Evolutionary conservation across 2,329 filamentous ascomycete genomes (phyloP).

Genomic region (Microsporum canis): DNA sequence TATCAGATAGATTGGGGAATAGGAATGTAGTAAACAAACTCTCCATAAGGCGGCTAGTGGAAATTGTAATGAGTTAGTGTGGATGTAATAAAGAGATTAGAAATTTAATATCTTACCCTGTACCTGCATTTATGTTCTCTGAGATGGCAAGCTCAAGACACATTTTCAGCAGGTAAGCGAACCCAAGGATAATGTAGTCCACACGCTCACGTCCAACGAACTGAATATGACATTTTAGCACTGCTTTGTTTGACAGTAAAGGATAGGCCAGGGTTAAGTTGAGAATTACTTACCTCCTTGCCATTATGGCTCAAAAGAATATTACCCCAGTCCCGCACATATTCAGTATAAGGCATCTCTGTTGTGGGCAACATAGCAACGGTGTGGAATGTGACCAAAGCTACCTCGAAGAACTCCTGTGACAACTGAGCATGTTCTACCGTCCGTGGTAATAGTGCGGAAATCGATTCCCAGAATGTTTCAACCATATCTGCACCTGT

Average conservation of each 20-base stretch:
- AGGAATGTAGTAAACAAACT: constrained; percentile 53
- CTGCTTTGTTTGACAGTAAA: constrained; percentile 1
- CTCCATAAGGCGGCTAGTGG: constrained; percentile 34
- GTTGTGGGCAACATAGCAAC: constrained; percentile 30
- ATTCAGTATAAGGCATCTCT: constrained; percentile 30
- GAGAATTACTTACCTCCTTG: constrained; percentile 26
- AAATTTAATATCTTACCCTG: constrained; percentile 20
- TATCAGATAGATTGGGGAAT: constrained; percentile 45
- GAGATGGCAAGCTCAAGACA: constrained; percentile 32
- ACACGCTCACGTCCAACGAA: constrained; percentile 37
- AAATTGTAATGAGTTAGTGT: constrained; percentile 6
- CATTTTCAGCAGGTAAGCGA: constrained; percentile 33
- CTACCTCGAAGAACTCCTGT: constrained; percentile 38
- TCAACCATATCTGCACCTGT: constrained; percentile 31
- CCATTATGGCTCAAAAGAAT: constrained; percentile 35
- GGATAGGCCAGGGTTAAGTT: background rate
- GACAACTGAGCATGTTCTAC: constrained; percentile 28
- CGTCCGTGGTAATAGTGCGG: constrained; percentile 31
- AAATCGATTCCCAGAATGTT: constrained; percentile 37
- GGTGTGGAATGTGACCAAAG: constrained; percentile 33
- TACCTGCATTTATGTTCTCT: constrained; percentile 24
- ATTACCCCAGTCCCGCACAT: constrained; percentile 33
- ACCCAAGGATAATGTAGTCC: constrained; percentile 35
- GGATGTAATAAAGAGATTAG: background rate
- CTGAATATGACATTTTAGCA: constrained; percentile 19